These are phyloP conservation scores for Diplodia mutila DNA, from an alignment of 2,329 filamentous ascomycete species.

Conservation along the genomic window DNA sequence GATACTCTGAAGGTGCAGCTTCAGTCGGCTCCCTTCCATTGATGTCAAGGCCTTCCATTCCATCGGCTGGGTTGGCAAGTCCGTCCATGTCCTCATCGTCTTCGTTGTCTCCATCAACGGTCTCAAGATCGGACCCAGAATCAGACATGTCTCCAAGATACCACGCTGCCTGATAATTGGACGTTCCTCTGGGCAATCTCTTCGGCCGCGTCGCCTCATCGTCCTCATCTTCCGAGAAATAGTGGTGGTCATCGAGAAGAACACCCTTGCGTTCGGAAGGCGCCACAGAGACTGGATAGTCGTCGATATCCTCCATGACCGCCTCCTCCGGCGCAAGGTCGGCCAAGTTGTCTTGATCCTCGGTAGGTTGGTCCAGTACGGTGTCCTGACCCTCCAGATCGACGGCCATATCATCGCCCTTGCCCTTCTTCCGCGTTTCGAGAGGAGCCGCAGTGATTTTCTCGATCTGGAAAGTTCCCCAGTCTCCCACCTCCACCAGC, in stretches of 20 bases:
- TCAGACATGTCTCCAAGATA: constrained; percentile 81
- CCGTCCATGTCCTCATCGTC: constrained; percentile 55
- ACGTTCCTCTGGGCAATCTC: constrained; percentile 85
- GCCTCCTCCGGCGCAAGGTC: constrained; percentile 86
- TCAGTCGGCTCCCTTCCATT: constrained; percentile 68
- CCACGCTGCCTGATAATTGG: constrained; percentile 93
- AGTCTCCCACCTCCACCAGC: constrained; percentile 87
- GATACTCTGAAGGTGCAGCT: constrained; percentile 82
- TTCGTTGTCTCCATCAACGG: constrained; percentile 59
- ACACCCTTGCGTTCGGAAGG: constrained; percentile 73
- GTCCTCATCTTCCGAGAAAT: constrained; percentile 83
- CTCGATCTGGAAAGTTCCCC: constrained; percentile 90
- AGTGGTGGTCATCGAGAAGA: constrained; percentile 93
- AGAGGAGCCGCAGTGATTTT: constrained; percentile 81
- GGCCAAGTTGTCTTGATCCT: constrained; percentile 80
- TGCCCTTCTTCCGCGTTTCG: constrained; percentile 57
- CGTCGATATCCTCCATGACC: constrained; percentile 71
- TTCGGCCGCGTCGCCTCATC: constrained; percentile 66
- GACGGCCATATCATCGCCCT: constrained; percentile 69
- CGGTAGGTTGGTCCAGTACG: constrained; percentile 71
- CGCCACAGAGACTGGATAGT: constrained; percentile 49
- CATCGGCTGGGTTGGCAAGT: constrained; percentile 75
- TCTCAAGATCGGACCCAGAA: constrained; percentile 79
- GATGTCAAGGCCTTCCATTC: constrained; percentile 65
- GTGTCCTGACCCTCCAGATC: constrained; percentile 60